Evolutionary conservation across 306 rosid genomes (phyloP), one percentile per base, ranked within the genome.

Genomic region (Lablab purpureus): DNA sequence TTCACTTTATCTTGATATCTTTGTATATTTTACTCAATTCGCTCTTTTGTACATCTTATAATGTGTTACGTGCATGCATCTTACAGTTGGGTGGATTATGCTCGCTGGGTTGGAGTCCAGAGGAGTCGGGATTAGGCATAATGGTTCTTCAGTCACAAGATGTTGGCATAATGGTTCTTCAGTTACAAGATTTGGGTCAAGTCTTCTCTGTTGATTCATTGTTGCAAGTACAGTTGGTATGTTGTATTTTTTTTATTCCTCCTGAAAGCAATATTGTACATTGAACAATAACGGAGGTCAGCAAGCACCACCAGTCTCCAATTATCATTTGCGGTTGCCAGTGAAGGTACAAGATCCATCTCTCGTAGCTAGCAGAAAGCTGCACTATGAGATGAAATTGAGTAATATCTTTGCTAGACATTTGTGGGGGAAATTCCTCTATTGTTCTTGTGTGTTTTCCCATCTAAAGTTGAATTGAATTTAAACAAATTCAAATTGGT

Each of bases 71-170:
- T 67, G n/a, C 70, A 69, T 59, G n/a, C 63, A 69, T 73, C 58
- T 79, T 81, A 65, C 78, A 94, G 97, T 91, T 92, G 98, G 98
- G 98, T 94, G 22, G 97, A 92, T 84, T 94, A 88, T 80, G 97
- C 93, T 10, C 90, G 97, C n/a, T 92, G 97, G 98, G 82, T 88
- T 27, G 98, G 95, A 77, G 87, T 94, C 62, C 98, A 94, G 81
- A 92, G 52, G 76, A 30, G 34, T 74, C 56, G 93, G 13, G 92
- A 89, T 0, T 91, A 92, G 60, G 73, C 68, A 7, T 22, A 7
- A 47, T n/a, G 62, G 34, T 43, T 82, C 74, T 72, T 50, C 71
- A 58, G 45, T 59, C 28, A 18, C 22, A 54, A 59, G 43, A 66
- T 49, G 28, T 67, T 50, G 49, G 69, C 66, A 59, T 41, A 40